A percentile compares a stretch with the other conserved stretches of the same genome.
phyloP scores from a whole-genome alignment of 2,329 filamentous ascomycete genomes.

The Arthrobotrys iridis region DNA sequence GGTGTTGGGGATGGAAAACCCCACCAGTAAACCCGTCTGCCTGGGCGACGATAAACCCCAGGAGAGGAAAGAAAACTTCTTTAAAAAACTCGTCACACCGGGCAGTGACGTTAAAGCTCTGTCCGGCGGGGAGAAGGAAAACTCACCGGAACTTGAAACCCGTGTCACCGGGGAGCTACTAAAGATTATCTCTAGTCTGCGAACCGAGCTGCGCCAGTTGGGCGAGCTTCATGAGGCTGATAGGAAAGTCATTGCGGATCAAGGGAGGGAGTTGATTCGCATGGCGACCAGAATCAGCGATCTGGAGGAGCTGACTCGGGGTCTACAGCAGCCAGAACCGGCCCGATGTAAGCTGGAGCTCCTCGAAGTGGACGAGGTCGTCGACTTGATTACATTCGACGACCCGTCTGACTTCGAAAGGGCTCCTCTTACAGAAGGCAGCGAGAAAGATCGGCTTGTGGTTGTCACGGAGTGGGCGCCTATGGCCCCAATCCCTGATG shows the following conservation, averaged over 20 bases:
- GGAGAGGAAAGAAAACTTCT: conserved; percentile 16
- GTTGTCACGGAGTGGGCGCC: conserved; percentile 2
- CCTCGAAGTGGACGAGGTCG: neutral
- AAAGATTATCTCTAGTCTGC: neutral
- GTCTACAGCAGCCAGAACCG: neutral
- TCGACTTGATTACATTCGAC: conserved; percentile 4
- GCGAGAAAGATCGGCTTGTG: neutral
- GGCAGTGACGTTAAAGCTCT: conserved; percentile 11
- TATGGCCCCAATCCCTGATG: neutral
- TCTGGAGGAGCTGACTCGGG: neutral
- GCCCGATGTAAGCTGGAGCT: neutral
- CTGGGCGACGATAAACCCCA: conserved; percentile 2
- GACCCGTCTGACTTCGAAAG: neutral
- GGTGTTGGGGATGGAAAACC: neutral
- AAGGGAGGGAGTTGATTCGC: neutral
- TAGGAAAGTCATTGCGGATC: neutral
- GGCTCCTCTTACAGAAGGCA: neutral
- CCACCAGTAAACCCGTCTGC: neutral
- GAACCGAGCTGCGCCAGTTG: neutral
- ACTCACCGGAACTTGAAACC: conserved; percentile 3
- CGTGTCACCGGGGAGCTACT: neutral
- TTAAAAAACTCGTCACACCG: conserved; percentile 13
- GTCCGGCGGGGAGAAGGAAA: conserved; percentile 7
- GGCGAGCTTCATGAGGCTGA: neutral
- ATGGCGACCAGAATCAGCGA: neutral